These are phyloP conservation scores for Ananas comosus DNA, from an alignment of 176 grass and related monocot genomes.

Conservation along the genomic window DNA sequence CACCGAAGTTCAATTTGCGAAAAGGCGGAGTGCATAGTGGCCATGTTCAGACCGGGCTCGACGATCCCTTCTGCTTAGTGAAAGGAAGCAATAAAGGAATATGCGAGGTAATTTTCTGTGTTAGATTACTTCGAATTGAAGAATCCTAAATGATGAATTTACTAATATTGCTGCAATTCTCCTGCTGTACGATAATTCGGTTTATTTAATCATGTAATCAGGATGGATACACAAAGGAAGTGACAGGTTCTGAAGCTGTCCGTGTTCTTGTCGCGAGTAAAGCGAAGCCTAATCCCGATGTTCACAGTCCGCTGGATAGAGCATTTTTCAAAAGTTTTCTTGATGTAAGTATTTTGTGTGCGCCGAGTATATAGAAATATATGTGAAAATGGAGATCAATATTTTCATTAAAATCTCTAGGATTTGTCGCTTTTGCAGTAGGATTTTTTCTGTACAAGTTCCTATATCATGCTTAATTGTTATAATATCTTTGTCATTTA, in stretches of 20 bases:
- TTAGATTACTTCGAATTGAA: not conserved
- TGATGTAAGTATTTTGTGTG: conserved; percentile 28
- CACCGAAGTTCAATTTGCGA: conserved; percentile 39
- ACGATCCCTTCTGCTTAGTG: conserved; percentile 42
- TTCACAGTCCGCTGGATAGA: conserved; percentile 35
- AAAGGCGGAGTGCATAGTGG: conserved; percentile 54
- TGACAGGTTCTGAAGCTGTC: conserved; percentile 34
- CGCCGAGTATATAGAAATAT: no score
- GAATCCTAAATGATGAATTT: not conserved
- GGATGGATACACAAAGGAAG: conserved; percentile 84
- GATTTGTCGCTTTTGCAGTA: no score
- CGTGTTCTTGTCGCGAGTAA: conserved; percentile 39
- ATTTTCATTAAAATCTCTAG: not conserved
- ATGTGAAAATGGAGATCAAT: not conserved
- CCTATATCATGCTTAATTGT: not conserved
- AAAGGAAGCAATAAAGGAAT: conserved; percentile 34
- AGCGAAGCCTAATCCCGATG: conserved; percentile 54
- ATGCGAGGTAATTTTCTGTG: conserved; percentile 36
- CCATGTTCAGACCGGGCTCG: conserved; percentile 51
- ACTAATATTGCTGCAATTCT: not conserved
- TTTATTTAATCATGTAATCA: conserved; percentile 8
- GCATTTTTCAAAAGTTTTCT: conserved; percentile 57
- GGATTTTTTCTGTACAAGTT: no score
- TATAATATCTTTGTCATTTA: not conserved
- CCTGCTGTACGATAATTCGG: not conserved